Percentiles rank a stretch among this genome's conserved stretches.
Conservation (phyloP, 352 stramenopile genomes). For the Phytophthora melonis region DNA sequence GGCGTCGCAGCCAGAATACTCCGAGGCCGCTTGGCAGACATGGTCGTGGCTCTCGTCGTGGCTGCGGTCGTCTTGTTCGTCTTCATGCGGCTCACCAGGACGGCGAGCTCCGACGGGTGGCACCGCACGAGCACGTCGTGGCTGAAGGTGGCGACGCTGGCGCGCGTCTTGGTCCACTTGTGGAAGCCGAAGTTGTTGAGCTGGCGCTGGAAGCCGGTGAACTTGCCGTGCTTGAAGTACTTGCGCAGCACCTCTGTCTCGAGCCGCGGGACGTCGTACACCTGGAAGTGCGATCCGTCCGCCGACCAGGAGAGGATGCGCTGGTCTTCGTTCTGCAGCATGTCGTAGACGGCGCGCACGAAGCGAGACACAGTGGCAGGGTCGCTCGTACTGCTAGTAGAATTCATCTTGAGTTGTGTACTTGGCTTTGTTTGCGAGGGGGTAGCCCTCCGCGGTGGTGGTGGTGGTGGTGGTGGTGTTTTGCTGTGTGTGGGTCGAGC, state of each 20-base stretch:
- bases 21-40: conserved; percentile 15
- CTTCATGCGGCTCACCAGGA: conserved; percentile 26
- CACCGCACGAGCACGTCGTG: conserved; percentile 67
- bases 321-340: conserved; percentile 63
- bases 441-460: background rate
- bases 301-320: conserved; percentile 56
- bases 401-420: conserved; percentile 9
- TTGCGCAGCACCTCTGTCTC: conserved; percentile 81
- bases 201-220: conserved; percentile 93
- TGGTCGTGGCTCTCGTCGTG: background rate
- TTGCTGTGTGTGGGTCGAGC: too few species aligned
- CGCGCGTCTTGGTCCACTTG: conserved; percentile 88
- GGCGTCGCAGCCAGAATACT: background rate
- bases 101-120: conserved; percentile 32
- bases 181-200: conserved; percentile 95
- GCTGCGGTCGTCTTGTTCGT: background rate
- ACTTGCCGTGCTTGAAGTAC: conserved; percentile 96
- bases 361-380: conserved; percentile 46
- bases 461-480: background rate
- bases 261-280: conserved; percentile 76
- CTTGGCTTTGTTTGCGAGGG: background rate
- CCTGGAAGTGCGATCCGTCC: conserved; percentile 78
- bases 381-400: background rate
- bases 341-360: conserved; percentile 59
- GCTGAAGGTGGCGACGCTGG: conserved; percentile 84